Evolutionary conservation across 2,329 filamentous ascomycete species (phyloP).

Genomic region (Rhynchosporium agropyri): DNA sequence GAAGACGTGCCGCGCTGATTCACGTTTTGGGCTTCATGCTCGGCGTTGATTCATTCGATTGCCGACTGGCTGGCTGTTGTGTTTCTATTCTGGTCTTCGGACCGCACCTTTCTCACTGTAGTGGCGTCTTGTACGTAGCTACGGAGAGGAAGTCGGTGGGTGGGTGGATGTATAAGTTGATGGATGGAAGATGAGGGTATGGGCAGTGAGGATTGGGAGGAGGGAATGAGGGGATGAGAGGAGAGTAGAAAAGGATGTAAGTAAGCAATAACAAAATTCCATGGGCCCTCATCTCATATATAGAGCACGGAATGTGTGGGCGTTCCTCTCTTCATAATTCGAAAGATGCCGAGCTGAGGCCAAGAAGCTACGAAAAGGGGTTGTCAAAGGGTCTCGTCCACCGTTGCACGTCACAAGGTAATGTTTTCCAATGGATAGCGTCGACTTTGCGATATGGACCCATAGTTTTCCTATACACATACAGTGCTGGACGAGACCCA

Average conservation of each 20-base stretch:
- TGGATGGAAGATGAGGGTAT: not conserved
- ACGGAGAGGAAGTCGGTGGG: slow-evolving; percentile 50
- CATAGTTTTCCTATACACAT: no score
- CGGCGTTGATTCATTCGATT: slow-evolving; percentile 30
- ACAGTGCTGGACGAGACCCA: no score
- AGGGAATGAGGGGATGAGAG: not conserved
- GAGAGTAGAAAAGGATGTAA: no score
- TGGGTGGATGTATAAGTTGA: not conserved
- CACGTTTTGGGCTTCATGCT: slow-evolving; percentile 3
- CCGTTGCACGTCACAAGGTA: not conserved
- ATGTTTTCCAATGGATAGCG: no score
- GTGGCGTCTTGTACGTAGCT: slow-evolving; percentile 50
- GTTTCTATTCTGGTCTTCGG: slow-evolving; percentile 22
- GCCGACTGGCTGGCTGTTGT: not conserved
- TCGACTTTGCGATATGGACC: no score
- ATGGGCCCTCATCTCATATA: no score
- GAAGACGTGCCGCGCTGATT: not conserved
- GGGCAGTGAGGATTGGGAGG: not conserved
- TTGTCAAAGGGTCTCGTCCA: not conserved
- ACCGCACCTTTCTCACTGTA: slow-evolving; percentile 56
- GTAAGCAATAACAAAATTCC: no score
- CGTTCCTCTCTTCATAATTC: no score
- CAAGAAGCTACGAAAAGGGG: no score
- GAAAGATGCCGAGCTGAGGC: no score
- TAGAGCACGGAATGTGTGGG: no score